A percentile compares a stretch with the other conserved stretches of the same genome.
Conservation (phyloP, 257 asterid species). For the Anisodus acutangulus region DNA sequence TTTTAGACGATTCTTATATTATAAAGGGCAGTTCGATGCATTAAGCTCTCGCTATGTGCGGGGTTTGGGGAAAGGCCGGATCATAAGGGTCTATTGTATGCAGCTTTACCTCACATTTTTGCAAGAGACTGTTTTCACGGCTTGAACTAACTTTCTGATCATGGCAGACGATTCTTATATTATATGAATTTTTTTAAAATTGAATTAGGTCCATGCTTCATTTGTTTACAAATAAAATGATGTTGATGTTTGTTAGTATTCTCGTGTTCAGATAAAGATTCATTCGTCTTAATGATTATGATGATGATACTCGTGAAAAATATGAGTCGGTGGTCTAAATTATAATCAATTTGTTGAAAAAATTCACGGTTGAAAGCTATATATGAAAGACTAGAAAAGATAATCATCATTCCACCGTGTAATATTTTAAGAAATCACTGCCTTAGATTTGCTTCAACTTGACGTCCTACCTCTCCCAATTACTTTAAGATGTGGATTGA, state of each 20-base stretch:
- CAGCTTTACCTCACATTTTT: too few species aligned
- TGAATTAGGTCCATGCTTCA: background rate
- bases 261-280: background rate
- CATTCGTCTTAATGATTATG: background rate
- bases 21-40: too few species aligned
- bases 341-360: background rate
- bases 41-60: too few species aligned
- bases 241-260: background rate
- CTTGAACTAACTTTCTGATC: too few species aligned
- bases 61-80: too few species aligned
- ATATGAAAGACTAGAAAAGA: background rate
- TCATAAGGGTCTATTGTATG: too few species aligned
- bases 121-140: too few species aligned
- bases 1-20: background rate
- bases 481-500: background rate
- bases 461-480: background rate
- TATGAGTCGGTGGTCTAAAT: background rate
- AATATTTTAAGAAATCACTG: background rate
- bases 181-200: background rate
- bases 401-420: background rate
- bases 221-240: background rate
- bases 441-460: conserved; percentile 5
- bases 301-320: background rate
- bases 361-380: background rate
- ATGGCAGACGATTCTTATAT: background rate